Conservation (phyloP, 2,329 filamentous ascomycete genomes). For the Nigrospora osmanthi region DNA sequence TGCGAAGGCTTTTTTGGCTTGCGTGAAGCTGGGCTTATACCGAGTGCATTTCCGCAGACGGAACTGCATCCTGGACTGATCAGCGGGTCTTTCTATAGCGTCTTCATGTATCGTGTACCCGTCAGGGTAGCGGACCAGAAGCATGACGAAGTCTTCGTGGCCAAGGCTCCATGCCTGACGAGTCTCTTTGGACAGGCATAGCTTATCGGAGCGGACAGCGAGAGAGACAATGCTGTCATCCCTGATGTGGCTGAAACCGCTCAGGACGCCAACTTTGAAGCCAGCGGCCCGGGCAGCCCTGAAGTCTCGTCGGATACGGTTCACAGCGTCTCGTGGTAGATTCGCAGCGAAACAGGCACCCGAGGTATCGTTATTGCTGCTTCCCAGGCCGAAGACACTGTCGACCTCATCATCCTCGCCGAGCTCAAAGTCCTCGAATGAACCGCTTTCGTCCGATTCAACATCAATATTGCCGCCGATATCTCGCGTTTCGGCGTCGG, state of each 20-base stretch:
- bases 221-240: constrained; percentile 49
- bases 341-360: background rate
- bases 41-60: constrained; percentile 61
- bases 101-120: constrained; percentile 54
- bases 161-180: constrained; percentile 71
- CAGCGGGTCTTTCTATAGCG: constrained; percentile 32
- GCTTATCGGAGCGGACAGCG: constrained; percentile 60
- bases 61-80: constrained; percentile 37
- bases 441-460: constrained; percentile 10
- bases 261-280: constrained; percentile 60
- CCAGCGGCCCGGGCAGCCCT: constrained; percentile 53
- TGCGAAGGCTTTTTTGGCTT: constrained; percentile 46
- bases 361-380: constrained; percentile 7
- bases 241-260: constrained; percentile 31
- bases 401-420: constrained; percentile 25
- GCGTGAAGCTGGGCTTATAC: constrained; percentile 60
- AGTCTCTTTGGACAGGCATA: constrained; percentile 67
- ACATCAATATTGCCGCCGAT: constrained; percentile 16
- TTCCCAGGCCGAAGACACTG: constrained; percentile 20
- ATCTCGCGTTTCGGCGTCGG: constrained; percentile 9
- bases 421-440: constrained; percentile 21
- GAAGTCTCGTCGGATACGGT: constrained; percentile 53
- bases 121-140: constrained; percentile 59
- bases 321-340: constrained; percentile 2
- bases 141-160: constrained; percentile 59